Conservation (phyloP, 352 stramenopile genomes). For the Pythium myriotylum region DNA sequence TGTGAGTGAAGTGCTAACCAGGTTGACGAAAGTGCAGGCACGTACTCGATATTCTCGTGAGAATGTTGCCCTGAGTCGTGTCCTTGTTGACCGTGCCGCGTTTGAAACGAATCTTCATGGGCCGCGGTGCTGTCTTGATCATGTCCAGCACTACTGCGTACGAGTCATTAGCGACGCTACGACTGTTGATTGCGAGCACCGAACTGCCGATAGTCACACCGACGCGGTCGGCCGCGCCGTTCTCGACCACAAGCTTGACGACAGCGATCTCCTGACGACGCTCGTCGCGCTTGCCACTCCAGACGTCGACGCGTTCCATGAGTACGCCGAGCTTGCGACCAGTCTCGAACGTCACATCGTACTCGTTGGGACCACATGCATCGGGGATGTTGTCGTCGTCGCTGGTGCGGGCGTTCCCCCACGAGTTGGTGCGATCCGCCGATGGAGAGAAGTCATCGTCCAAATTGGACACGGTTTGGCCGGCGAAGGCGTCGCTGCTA, state of each 20-base stretch:
- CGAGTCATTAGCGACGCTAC: slow-evolving; percentile 51
- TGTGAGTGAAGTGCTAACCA: slow-evolving; percentile 15
- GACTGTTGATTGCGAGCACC: slow-evolving; percentile 73
- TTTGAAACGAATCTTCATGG: slow-evolving; percentile 75
- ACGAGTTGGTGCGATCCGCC: slow-evolving; percentile 16
- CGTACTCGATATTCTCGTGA: slow-evolving; percentile 84
- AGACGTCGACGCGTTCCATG: slow-evolving; percentile 81
- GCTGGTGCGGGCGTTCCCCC: slow-evolving; percentile 14
- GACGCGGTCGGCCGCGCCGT: slow-evolving; percentile 68
- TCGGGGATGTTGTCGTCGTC: slow-evolving; percentile 23
- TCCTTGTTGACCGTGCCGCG: slow-evolving; percentile 67
- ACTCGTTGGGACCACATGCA: slow-evolving; percentile 54
- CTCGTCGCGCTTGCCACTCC: slow-evolving; percentile 48
- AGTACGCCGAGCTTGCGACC: slow-evolving; percentile 80
- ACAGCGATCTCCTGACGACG: slow-evolving; percentile 65
- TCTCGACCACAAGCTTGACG: slow-evolving; percentile 83
- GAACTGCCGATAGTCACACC: slow-evolving; percentile 68
- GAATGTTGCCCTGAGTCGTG: slow-evolving; percentile 63
- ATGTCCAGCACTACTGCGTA: slow-evolving; percentile 73
- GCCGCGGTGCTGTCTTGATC: slow-evolving; percentile 77
- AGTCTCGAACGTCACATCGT: slow-evolving; percentile 77
- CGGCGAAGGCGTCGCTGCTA: slow-evolving; percentile 60
- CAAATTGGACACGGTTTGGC: slow-evolving; percentile 61
- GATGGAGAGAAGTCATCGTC: slow-evolving; percentile 49
- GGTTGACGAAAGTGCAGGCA: neutral